Conservation (phyloP, 164 flowering plant species). For the Paratinospora sagittata region DNA sequence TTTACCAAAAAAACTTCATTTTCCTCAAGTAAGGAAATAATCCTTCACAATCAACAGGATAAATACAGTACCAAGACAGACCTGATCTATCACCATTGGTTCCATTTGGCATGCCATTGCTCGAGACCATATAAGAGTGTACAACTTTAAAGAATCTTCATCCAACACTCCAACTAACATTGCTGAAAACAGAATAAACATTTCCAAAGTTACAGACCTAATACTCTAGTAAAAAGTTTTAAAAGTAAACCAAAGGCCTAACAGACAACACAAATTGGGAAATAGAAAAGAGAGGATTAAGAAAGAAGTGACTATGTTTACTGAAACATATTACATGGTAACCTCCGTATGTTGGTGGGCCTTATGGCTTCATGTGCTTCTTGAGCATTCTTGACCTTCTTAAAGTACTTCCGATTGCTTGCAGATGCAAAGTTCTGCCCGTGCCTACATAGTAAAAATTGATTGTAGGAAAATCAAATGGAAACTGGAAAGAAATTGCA, state of each 20-base stretch:
- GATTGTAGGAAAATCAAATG: neutral
- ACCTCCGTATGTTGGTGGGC: conserved; percentile 68
- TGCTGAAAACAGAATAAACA: conserved; percentile 32
- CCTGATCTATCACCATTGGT: conserved; percentile 59
- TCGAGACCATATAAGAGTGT: conserved; percentile 84
- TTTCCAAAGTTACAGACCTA: neutral
- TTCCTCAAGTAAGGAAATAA: too few relatives aligned
- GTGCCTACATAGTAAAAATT: conserved; percentile 39
- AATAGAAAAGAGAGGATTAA: neutral
- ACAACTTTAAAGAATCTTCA: conserved; percentile 77
- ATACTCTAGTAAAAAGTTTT: too few relatives aligned
- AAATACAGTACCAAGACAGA: conserved; percentile 13
- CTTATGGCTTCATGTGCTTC: conserved; percentile 99
- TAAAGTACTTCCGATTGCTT: conserved; percentile 49
- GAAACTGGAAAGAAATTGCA: neutral
- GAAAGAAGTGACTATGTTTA: neutral
- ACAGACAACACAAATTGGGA: neutral
- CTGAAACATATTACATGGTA: conserved; percentile 52
- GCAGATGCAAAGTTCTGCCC: conserved; percentile 58
- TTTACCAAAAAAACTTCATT: too few relatives aligned
- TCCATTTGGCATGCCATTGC: conserved; percentile 94
- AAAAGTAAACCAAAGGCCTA: neutral
- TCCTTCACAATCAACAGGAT: neutral
- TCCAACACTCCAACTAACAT: conserved; percentile 64
- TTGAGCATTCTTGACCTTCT: conserved; percentile 95